Base-by-base conservation (phyloP, 2,329 filamentous ascomycete genomes). In the Monosporascus sp. region DNA sequence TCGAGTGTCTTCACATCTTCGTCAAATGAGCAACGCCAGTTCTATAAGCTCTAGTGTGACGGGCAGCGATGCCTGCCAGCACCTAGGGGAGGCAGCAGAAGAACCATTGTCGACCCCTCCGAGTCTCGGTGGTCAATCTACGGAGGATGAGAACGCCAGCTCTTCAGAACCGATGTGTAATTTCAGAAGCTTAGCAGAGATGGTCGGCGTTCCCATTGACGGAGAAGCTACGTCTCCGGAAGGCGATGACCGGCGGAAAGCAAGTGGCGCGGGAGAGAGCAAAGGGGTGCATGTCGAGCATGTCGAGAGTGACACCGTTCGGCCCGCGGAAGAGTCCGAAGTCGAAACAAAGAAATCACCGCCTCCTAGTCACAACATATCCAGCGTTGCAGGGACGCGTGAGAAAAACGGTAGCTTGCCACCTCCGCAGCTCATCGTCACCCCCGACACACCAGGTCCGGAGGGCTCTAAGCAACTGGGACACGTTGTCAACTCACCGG, bases 1-100 rank as follows among this genome's bases (percentile, higher is more conserved):
- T 1, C 78, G 82, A 7, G 82, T 82, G 41, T 81, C 83, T 5
- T 89, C 88, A 2, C 87, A 91, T 66, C 75, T 94, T 18, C 83
- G 90, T 24, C 88, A 95, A 61, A 85, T 94, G 70, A 96, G 90
- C 57, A 96, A 88, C 60, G 87, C 90, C 1, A 96, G 92, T 0
- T 96, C 91, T 0, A 82, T 88, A 0, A 84, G 85, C 8, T 95
- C 91, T 49, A 89, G 86, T 35, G 74, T 77, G 1, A 74, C 76
- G 1, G 80, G 75, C 31, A 85, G 79, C 63, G 80, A 75, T 56
- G 67, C 60, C 3, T 70, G 69, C 1, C 67, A 66, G 1, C 68
- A 69, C 11, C 52, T 68, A 5, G 73, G 76, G 22, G 43, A 31
- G 20, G 14, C 43, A 5, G 68, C 60, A 7, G 75, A 76, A 41